These are phyloP conservation scores for Bifiguratus adelaidae DNA, from an alignment of 192 early-diverging fungal genomes.

Conservation along the genomic window DNA sequence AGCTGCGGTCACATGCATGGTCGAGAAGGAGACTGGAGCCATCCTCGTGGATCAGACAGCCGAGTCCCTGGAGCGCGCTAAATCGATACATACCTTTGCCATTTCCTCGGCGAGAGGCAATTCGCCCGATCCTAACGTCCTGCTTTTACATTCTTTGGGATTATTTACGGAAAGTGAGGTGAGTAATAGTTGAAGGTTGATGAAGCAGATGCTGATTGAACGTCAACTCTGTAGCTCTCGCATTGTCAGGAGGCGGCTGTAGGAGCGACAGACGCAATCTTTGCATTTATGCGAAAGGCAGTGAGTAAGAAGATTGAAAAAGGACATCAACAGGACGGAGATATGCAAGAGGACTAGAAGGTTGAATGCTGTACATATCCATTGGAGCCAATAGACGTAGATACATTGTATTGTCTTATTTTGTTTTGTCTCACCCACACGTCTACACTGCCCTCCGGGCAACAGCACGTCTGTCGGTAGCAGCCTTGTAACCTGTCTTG, in stretches of 20 bases:
- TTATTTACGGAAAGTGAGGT: constrained; percentile 59
- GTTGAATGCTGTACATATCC: background rate
- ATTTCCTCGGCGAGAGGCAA: constrained; percentile 43
- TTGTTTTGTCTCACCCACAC: background rate
- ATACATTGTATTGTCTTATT: background rate
- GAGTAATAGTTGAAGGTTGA: background rate
- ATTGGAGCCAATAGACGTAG: background rate
- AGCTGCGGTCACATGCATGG: constrained; percentile 59
- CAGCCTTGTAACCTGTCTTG: constrained; percentile 94
- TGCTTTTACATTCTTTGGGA: constrained; percentile 67
- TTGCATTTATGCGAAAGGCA: constrained; percentile 56
- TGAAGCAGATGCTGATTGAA: background rate
- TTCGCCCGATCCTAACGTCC: constrained; percentile 6
- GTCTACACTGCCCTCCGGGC: too few relatives aligned
- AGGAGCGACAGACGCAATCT: constrained; percentile 30
- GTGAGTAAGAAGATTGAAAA: constrained; percentile 47
- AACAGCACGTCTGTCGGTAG: constrained; percentile 45
- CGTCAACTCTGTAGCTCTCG: constrained; percentile 17
- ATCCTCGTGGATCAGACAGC: constrained; percentile 71
- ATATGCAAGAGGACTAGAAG: constrained; percentile 15
- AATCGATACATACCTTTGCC: constrained; percentile 77
- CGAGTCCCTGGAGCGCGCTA: constrained; percentile 34
- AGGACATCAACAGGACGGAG: constrained; percentile 37
- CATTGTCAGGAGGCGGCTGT: constrained; percentile 19
- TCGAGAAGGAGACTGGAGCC: constrained; percentile 38